phyloP scores from a whole-genome alignment of 2,329 filamentous ascomycete genomes.

The Claviceps sp. region DNA sequence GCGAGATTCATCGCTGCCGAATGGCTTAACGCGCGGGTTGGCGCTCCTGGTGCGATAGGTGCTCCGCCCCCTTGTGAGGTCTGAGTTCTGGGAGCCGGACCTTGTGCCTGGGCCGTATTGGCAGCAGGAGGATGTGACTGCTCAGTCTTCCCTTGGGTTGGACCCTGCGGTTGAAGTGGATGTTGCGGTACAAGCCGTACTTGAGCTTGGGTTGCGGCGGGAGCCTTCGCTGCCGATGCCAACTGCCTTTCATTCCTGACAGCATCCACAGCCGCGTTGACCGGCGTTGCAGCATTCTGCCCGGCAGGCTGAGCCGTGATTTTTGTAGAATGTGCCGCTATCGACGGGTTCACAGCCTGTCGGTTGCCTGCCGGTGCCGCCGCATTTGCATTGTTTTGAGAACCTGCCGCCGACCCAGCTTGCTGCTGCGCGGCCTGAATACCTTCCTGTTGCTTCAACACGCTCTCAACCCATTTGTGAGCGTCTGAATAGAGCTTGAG shows the following conservation, averaged over 20 bases:
- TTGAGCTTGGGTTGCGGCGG: constrained; percentile 13
- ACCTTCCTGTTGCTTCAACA: constrained; percentile 31
- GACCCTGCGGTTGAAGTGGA: constrained; percentile 14
- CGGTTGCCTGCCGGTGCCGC: constrained; percentile 14
- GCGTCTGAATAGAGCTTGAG: constrained; percentile 33
- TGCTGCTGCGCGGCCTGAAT: constrained; percentile 16
- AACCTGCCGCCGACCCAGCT: not conserved
- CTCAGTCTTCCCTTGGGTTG: constrained; percentile 16
- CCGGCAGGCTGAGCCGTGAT: constrained; percentile 16
- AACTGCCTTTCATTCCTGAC: constrained; percentile 29
- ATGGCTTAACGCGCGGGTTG: constrained; percentile 32
- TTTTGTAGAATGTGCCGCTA: constrained; percentile 10
- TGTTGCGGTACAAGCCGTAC: constrained; percentile 15
- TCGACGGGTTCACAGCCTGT: constrained; percentile 12
- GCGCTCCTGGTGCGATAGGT: constrained; percentile 23
- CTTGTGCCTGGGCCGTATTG: constrained; percentile 29
- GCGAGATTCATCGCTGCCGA: constrained; percentile 35
- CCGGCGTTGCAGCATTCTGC: constrained; percentile 23
- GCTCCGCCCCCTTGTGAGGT: constrained; percentile 34
- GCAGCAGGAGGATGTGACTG: constrained; percentile 27
- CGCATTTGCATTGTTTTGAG: constrained; percentile 12
- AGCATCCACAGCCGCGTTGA: constrained; percentile 31
- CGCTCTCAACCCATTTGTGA: constrained; percentile 31
- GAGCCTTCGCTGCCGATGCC: constrained; percentile 14
- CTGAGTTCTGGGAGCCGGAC: constrained; percentile 32